Base-by-base conservation (phyloP, 306 rosid species). In the Malus asiatica region DNA sequence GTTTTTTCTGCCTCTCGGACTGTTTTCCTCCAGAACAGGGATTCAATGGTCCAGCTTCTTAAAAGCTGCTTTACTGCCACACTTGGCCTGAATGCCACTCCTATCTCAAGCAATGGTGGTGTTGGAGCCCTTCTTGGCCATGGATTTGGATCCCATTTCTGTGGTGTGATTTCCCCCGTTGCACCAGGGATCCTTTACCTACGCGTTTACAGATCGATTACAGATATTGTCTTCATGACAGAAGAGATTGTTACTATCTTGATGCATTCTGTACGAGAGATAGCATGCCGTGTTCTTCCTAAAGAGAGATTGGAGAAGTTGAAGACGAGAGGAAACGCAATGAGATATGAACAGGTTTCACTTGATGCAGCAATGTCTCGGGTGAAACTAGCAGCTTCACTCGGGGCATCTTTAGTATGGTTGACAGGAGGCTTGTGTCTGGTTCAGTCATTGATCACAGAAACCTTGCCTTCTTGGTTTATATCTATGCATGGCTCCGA, bases 181-280 rank as follows among this genome's bases (percentile, higher is more conserved):
- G 98, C 98, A 64, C 98, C 98, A 10, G 98, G 99, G 64, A 88
- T 92, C 83, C 92, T 95, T 33, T 95, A 89, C 79, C 86, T 95
- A 65, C 97, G 96, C 0, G 92, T 88, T 33, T 84, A 85, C 44
- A 86, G 93, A 66, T 90, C 95, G 14, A 81, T 90, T 62, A 83
- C 89, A 80, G 97, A 90, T 48, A 64, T 88, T 18, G 86, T 91
- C 65, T 88, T 89, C 83, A 76, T 90, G 83, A 85, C 93, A 7
- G 97, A 88, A 80, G 90, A 90, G 72, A 88, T 95, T 70, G 83
- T 95, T 67, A 82, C 97, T 51, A 81, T 95, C 86, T 73, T 92
- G 88, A 90, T 90, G 91, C 86, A 84, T 55, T 89, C 93, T 19
- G 97, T 95, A 78, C 84, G 89, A 83, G 92, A 84, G 83, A 86